Base-by-base conservation (phyloP, 345 rosid genomes). In the Nephelium lappaceum region DNA sequence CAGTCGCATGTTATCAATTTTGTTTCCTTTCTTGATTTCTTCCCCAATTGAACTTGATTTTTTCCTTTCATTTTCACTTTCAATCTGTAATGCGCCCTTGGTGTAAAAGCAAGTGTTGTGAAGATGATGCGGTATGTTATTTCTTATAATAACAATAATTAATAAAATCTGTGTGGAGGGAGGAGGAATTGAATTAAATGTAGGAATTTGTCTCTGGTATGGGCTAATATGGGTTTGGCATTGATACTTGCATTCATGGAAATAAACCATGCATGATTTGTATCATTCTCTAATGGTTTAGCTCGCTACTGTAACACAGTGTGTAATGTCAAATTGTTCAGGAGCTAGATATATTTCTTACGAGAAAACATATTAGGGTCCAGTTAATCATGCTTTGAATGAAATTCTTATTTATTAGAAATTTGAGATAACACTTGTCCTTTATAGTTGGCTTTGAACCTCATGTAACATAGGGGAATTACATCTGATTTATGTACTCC, bases 331-430 rank as follows among this genome's bases (percentile, higher is more conserved):
- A 57, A 14, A 23, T 21, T 7, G 15, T 21, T 49, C 18, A 3
- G 25, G 5, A 73, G 41, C 66, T 38, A 10, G 14, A 18, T 57
- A 53, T 36, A 58, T 21, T 18, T 38, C 6, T 58, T 57, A 39
- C 15, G 0, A 21, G 3, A 14, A 41, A 60, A 43, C 11, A 41
- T 0, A 5, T 10, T 69, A 19, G 10, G 14, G 24, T 38, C 27
- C 31, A 39, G 5, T n/a, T 60, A 60, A 38, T 66, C 38, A 60
- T 73, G 55, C 53, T 73, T 42, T 49, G 39, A 73, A 31, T 60
- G 2, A 14, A 72, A 8, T 21, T 7, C 18, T 39, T n/a, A 58
- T 38, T 58, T n/a, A 39, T 73, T 24, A 6, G 19, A 24, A 49
- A 25, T 12, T 24, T 47, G 27, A 3, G 62, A 38, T 60, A n/a